Evolutionary conservation across 495 filamentous ascomycete species (phyloP), one percentile per base, ranked within the genome.

Genomic region (Polyplosphaeria fusca): DNA sequence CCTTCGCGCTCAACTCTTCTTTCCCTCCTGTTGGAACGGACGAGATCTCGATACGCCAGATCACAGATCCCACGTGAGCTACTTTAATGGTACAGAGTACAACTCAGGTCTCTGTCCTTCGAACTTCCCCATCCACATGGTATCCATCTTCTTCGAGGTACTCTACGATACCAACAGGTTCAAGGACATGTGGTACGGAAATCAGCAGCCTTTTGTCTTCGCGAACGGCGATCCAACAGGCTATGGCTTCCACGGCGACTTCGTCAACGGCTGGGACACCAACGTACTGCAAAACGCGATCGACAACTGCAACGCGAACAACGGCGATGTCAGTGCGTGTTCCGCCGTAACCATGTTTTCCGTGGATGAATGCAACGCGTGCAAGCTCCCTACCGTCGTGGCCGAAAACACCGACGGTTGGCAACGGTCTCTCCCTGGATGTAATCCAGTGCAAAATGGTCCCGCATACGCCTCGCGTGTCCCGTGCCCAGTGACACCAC

Each of bases 91-190:
- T 3, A 38, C 67, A 1, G 69, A 74, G 49, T 78, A 67, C 58
- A 76, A 83, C 55, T 71, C 60, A 24, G 80, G 76, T 23, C 56
- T 62, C 18, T 84, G 79, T 60, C 79, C 79, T 13, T 56, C 71
- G 12, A 74, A 77, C 45, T 86, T 86, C 73, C 82, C 82, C 0
- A 65, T 73, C 3, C 79, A 80, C n/a, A 70, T 83, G 9, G 73
- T 84, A 60, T 83, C 84, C 41, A 72, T 89, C 50, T 89, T 89
- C 73, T 82, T 77, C 61, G 86, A 89, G 72, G 73, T 85, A 25
- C 77, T 84, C 65, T 89, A 79, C 73, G 73, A 83, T 64, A 83
- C 82, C 11, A 70, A 77, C 52, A 66, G 68, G 4, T 83, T 85
- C 56, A 67, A 70, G 14, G 70, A 79, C 55, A 67, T 75, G 61